These are phyloP conservation scores for Colletotrichum tropicicola DNA, from an alignment of 2,329 filamentous ascomycete genomes.

Conservation along the genomic window DNA sequence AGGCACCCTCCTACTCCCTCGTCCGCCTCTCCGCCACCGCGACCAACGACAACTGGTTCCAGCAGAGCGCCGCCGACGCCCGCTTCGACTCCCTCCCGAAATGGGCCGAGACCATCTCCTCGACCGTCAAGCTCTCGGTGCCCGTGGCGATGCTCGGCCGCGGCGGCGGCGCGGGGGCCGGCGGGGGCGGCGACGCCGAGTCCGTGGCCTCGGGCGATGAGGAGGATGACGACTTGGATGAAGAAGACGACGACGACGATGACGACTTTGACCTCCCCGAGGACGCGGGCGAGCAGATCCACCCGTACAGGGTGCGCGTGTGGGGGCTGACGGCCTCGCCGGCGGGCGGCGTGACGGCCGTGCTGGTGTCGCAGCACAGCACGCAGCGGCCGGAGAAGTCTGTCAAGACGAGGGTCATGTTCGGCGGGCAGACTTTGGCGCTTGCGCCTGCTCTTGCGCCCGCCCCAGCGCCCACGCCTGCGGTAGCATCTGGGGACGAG, in stretches of 20 bases:
- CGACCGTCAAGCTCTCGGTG: slow-evolving; percentile 53
- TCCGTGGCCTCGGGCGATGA: slow-evolving; percentile 28
- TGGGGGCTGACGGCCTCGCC: slow-evolving; percentile 63
- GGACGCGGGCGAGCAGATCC: slow-evolving; percentile 50
- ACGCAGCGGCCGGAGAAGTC: slow-evolving; percentile 57
- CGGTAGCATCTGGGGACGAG: neutral
- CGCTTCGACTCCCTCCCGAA: slow-evolving; percentile 33
- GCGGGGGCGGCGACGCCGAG: slow-evolving; percentile 39
- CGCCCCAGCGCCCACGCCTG: no score
- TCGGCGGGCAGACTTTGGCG: slow-evolving; percentile 36
- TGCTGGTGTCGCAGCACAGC: slow-evolving; percentile 58
- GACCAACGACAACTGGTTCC: slow-evolving; percentile 61
- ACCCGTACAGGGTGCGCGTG: slow-evolving; percentile 59
- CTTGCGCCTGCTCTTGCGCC: neutral
- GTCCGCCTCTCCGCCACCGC: slow-evolving; percentile 62
- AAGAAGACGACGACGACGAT: slow-evolving; percentile 37
- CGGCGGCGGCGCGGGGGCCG: slow-evolving; percentile 41
- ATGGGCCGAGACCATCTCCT: slow-evolving; percentile 59
- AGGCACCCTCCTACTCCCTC: slow-evolving; percentile 58
- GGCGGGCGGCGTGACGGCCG: slow-evolving; percentile 59
- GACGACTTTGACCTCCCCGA: slow-evolving; percentile 42
- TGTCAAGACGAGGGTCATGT: slow-evolving; percentile 46
- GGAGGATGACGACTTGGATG: slow-evolving; percentile 34
- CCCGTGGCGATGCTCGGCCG: slow-evolving; percentile 55
- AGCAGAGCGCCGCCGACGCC: slow-evolving; percentile 53